Percentiles rank a stretch among this genome's conserved stretches.
phyloP scores from a whole-genome alignment of 2,329 filamentous ascomycete genomes.

The Decorospora gaudefroyi region DNA sequence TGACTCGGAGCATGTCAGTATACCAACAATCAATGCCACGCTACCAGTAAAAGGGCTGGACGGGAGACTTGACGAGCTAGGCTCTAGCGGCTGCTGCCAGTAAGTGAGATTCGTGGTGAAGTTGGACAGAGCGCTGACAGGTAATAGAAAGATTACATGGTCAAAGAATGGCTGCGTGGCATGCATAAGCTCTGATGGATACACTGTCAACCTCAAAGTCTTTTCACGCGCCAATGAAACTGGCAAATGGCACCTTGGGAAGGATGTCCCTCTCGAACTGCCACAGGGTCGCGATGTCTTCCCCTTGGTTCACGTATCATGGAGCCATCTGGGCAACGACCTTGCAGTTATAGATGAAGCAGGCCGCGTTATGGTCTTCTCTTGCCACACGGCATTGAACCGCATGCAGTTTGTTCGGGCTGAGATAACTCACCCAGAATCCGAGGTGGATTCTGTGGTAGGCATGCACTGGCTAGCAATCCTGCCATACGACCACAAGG shows the following conservation, averaged over 20 bases:
- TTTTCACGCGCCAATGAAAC: conserved; percentile 70
- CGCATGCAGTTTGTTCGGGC: conserved; percentile 65
- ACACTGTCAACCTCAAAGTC: conserved; percentile 71
- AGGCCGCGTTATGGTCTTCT: conserved; percentile 76
- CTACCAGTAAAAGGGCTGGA: conserved; percentile 68
- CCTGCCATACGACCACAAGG: conserved; percentile 49
- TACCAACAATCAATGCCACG: conserved; percentile 59
- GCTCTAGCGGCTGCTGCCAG: conserved; percentile 78
- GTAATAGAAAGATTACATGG: conserved; percentile 76
- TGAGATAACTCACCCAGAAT: conserved; percentile 68
- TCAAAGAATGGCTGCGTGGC: conserved; percentile 86
- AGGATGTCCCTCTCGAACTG: conserved; percentile 69
- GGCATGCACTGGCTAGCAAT: conserved; percentile 80
- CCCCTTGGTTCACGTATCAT: conserved; percentile 77
- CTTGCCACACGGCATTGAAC: conserved; percentile 73
- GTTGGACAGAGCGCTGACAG: conserved; percentile 5
- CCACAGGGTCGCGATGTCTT: conserved; percentile 65
- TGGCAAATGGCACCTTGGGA: conserved; percentile 75
- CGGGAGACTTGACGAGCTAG: conserved; percentile 75
- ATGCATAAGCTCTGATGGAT: conserved; percentile 73
- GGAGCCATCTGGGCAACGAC: conserved; percentile 77
- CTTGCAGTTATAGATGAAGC: conserved; percentile 80
- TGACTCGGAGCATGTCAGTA: conserved; percentile 61
- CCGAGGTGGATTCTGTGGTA: conserved; percentile 77
- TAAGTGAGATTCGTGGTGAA: conserved; percentile 55